phyloP scores from a whole-genome alignment of 2,329 filamentous ascomycete species.

The Paecilomyces fulvus region DNA sequence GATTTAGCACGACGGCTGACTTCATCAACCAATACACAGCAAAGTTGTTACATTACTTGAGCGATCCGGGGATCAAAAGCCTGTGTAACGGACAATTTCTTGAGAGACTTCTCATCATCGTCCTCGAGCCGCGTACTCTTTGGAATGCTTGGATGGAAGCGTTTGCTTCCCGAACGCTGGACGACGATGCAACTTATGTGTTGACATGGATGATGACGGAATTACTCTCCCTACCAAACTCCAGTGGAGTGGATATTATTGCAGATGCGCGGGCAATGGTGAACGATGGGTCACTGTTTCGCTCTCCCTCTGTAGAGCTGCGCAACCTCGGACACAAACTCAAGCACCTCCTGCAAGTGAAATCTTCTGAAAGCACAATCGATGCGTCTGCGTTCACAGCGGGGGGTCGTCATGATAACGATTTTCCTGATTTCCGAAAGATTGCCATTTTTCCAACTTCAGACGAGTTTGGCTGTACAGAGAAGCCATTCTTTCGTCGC shows the following conservation, averaged over 20 bases:
- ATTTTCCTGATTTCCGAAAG: slow-evolving; percentile 52
- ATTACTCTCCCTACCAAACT: slow-evolving; percentile 33
- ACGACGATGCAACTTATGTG: slow-evolving; percentile 20
- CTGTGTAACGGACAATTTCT: slow-evolving; percentile 45
- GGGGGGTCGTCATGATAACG: slow-evolving; percentile 68
- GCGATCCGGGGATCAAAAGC: slow-evolving; percentile 38
- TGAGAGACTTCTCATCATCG: slow-evolving; percentile 35
- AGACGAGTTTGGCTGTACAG: slow-evolving; percentile 52
- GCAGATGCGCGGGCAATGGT: slow-evolving; percentile 20
- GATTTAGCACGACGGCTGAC: slow-evolving; percentile 33
- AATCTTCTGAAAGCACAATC: slow-evolving; percentile 7
- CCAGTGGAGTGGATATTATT: slow-evolving; percentile 14
- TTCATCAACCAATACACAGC: slow-evolving; percentile 39
- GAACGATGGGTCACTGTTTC: slow-evolving; percentile 15
- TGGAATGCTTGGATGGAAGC: slow-evolving; percentile 43
- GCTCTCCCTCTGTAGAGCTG: slow-evolving; percentile 17
- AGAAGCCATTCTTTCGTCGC: slow-evolving; percentile 48
- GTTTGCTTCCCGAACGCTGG: slow-evolving; percentile 22
- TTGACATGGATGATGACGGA: slow-evolving; percentile 46
- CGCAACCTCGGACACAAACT: slow-evolving; percentile 36
- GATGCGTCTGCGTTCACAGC: slow-evolving; percentile 23
- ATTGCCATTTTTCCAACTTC: slow-evolving; percentile 58
- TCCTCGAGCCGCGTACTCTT: slow-evolving; percentile 46
- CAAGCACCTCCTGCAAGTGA: slow-evolving; percentile 27
- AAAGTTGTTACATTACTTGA: slow-evolving; percentile 32